phyloP scores from a whole-genome alignment of 2,329 filamentous ascomycete species.

The Apiospora aurea region DNA sequence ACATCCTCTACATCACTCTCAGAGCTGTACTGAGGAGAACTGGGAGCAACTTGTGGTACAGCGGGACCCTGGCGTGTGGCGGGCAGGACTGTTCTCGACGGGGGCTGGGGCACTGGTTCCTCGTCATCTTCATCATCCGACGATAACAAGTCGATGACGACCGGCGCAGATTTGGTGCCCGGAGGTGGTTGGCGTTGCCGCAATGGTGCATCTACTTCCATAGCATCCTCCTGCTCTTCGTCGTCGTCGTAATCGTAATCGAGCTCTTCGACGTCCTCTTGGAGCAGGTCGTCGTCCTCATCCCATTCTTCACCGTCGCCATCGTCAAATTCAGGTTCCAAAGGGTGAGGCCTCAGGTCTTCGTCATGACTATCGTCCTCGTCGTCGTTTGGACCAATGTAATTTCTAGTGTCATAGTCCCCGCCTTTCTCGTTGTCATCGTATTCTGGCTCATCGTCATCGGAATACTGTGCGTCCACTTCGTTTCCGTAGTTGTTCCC shows the following conservation, averaged over 20 bases:
- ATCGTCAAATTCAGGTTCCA: slow-evolving; percentile 41
- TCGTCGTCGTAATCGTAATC: slow-evolving; percentile 20
- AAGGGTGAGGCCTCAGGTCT: slow-evolving; percentile 34
- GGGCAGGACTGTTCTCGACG: neutral
- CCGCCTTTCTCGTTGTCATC: slow-evolving; percentile 42
- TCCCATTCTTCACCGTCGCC: slow-evolving; percentile 26
- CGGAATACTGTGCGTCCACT: slow-evolving; percentile 30
- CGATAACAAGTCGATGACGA: slow-evolving; percentile 38
- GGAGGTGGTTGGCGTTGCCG: slow-evolving; percentile 24
- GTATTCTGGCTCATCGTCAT: slow-evolving; percentile 37
- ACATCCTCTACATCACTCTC: slow-evolving; percentile 29
- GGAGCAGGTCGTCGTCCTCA: slow-evolving; percentile 30
- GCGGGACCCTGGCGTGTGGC: neutral
- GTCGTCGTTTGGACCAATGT: slow-evolving; percentile 40
- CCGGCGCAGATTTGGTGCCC: slow-evolving; percentile 30
- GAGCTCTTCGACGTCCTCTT: slow-evolving; percentile 28
- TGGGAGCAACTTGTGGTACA: neutral
- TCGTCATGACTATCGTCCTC: slow-evolving; percentile 43
- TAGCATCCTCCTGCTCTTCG: slow-evolving; percentile 30
- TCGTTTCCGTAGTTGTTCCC: slow-evolving; percentile 26
- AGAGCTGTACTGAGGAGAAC: slow-evolving; percentile 23
- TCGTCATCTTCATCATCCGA: slow-evolving; percentile 38
- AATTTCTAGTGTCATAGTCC: slow-evolving; percentile 42
- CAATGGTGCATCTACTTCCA: slow-evolving; percentile 31
- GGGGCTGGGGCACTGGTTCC: slow-evolving; percentile 10